Conservation (phyloP, 129 eudicot species). For the Sambucus nigra region DNA sequence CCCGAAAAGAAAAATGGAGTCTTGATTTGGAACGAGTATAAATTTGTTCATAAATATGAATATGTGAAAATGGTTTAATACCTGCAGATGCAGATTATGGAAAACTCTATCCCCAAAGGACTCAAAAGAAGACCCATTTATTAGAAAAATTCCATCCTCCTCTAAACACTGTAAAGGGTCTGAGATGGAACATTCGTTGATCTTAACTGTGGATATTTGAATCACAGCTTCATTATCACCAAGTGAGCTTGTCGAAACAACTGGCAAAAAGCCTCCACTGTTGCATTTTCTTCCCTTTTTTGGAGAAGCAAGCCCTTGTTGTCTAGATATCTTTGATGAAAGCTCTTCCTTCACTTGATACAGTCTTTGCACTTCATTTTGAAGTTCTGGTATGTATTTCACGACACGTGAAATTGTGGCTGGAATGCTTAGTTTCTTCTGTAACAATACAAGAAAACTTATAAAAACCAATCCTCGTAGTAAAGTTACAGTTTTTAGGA, state of each 20-base stretch:
- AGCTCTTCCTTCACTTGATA: slow-evolving; percentile 34
- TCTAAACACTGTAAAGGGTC: slow-evolving; percentile 25
- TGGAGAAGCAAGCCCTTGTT: not conserved
- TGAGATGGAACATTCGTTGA: slow-evolving; percentile 12
- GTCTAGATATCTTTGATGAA: slow-evolving; percentile 10
- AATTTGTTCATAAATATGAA: too few species aligned
- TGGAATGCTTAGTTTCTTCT: slow-evolving; percentile 78
- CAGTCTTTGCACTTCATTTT: slow-evolving; percentile 47
- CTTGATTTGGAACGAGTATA: too few species aligned
- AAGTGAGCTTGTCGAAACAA: slow-evolving; percentile 20
- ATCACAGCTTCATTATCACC: slow-evolving; percentile 31
- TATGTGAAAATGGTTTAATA: too few species aligned
- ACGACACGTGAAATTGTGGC: slow-evolving; percentile 48
- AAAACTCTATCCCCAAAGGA: too few species aligned
- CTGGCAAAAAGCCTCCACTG: slow-evolving; percentile 5
- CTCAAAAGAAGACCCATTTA: too few species aligned
- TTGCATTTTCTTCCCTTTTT: slow-evolving; percentile 16
- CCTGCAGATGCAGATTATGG: too few species aligned
- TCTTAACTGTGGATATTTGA: slow-evolving; percentile 26
- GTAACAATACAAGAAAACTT: too few species aligned
- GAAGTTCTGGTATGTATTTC: slow-evolving; percentile 68
- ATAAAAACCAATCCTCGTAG: too few species aligned
- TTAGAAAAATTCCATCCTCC: too few species aligned
- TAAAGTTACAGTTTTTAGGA: too few species aligned
- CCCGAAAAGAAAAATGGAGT: too few species aligned